Base-by-base conservation (phyloP, 2,329 filamentous ascomycete genomes). In the Gnomoniopsis sp. region DNA sequence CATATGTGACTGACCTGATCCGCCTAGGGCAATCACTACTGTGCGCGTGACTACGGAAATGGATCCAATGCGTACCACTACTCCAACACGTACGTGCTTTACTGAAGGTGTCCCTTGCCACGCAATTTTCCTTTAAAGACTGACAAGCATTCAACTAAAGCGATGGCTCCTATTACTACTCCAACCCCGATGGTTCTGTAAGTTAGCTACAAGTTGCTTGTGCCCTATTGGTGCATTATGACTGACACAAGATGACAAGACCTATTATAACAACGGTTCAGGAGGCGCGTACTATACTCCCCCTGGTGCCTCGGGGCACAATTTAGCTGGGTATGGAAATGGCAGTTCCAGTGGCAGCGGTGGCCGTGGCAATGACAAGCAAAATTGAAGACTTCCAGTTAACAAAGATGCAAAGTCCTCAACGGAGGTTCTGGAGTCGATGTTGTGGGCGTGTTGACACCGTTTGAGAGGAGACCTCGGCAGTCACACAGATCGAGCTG, bases 101-200 rank as follows among this genome's bases (percentile, higher is more conserved):
- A 33, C 52, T 23, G 14, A 15, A 4, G 26, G 19, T n/a, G 11
- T 14, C 34, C 34, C 14, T 10, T 36, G 34, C 43, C 12, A 15
- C 30, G n/a, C 14, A 26, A 11, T 6, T 6, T 26, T 3, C 6
- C 3, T n/a, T 2, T n/a, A 15, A 21, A 34, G 7, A 41, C 53
- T 57, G 11, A 58, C 41, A 22, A n/a, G n/a, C 30, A 15, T 26
- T 10, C 19, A 54, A 21, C 44, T 2, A 6, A 23, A 83, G 80
- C 22, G 68, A 89, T 65, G 86, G 87, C 41, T 88, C 85, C 1
- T 90, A 90, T 78, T 89, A 90, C 75, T 90, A 90, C 74, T 83
- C 80, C 69, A 90, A 90, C 74, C 73, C 85, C 49, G 81, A 88
- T 63, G 85, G 86, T 15, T 88, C 83, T 67, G 55, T 59, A 12